Conservation (phyloP, 2,329 filamentous ascomycete species). For the Colletotrichum theobromicola region DNA sequence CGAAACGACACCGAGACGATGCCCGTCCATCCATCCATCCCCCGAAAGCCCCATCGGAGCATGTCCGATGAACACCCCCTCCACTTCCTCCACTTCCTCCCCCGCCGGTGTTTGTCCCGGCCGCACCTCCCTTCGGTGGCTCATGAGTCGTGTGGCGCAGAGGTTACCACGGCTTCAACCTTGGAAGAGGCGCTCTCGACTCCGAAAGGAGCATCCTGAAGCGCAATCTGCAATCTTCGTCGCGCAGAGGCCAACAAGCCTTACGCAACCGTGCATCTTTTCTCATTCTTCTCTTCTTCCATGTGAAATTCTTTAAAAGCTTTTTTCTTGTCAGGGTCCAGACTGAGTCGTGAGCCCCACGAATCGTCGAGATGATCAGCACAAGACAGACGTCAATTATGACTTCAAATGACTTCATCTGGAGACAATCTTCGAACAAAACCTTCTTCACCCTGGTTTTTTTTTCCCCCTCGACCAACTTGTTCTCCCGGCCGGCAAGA, state of each 20-base stretch:
- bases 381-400: not conserved
- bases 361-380: not conserved
- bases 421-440: not conserved
- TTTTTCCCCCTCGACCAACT: not conserved
- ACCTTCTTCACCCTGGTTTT: not conserved
- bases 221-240: not conserved
- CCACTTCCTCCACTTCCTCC: not conserved
- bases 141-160: not conserved
- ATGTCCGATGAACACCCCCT: not conserved
- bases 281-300: not conserved
- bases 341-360: not conserved
- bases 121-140: not conserved
- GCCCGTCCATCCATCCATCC: too few relatives aligned
- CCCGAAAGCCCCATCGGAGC: not conserved
- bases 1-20: conserved; percentile 7
- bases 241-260: not conserved
- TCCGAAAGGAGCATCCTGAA: conserved; percentile 3
- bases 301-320: not conserved
- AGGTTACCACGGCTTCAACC: not conserved
- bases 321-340: not conserved
- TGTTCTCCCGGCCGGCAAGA: not conserved
- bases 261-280: not conserved
- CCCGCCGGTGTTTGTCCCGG: not conserved
- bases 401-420: conserved; percentile 13
- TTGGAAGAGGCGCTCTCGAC: conserved; percentile 1